Conservation (phyloP, 768 basidiomycete species). For the Tulasnella sp. region DNA sequence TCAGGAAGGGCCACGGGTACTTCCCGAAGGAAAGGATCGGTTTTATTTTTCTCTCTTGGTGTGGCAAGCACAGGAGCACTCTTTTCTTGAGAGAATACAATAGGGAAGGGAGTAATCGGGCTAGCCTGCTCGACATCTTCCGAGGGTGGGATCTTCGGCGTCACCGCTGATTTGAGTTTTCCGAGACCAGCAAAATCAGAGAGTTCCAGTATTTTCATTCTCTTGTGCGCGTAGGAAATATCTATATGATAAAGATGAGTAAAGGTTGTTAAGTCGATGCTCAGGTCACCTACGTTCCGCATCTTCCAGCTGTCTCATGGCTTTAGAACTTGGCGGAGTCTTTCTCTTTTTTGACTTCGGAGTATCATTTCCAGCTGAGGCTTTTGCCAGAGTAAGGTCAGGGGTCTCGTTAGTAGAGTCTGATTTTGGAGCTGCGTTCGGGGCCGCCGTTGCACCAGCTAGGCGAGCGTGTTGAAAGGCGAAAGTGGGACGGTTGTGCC, state of each 20-base stretch:
- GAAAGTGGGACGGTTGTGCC: background rate
- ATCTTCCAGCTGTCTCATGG: background rate
- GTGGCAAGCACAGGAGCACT: background rate
- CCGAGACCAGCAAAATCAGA: background rate
- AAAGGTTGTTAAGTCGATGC: background rate
- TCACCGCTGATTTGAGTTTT: background rate
- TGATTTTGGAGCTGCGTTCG: background rate
- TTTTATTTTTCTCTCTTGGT: background rate
- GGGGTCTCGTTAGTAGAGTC: background rate
- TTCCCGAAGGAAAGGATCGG: background rate
- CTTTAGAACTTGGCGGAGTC: slow-evolving; percentile 9
- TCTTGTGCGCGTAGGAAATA: background rate
- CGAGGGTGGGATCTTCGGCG: background rate
- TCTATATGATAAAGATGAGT: background rate
- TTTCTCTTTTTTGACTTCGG: background rate
- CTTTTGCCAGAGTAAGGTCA: background rate
- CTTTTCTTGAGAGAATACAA: background rate
- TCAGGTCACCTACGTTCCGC: background rate
- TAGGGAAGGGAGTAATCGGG: background rate
- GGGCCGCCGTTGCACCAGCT: background rate
- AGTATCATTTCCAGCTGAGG: background rate
- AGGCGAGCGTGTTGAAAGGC: slow-evolving; percentile 2
- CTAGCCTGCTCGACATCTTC: background rate
- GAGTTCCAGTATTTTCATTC: background rate
- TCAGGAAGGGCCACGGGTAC: background rate